These are phyloP conservation scores for Kernera saxatilis DNA, from an alignment of 345 rosid genomes.

Conservation along the genomic window DNA sequence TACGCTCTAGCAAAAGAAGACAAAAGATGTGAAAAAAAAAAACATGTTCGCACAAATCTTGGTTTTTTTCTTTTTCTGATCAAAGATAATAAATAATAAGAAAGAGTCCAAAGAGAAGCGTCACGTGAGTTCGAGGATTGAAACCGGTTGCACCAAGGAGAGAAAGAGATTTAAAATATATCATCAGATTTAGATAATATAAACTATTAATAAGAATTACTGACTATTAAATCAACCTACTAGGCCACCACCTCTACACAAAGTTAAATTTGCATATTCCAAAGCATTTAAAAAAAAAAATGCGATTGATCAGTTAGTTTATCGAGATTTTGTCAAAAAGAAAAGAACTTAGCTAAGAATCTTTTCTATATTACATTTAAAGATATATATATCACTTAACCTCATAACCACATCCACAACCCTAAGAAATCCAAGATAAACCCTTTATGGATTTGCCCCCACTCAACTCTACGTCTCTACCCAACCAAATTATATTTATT, in stretches of 20 bases:
- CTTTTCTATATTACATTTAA: background rate
- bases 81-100: background rate
- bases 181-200: slow-evolving; percentile 9
- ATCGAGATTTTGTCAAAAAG: slow-evolving; percentile 13
- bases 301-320: slow-evolving; percentile 12
- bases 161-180: background rate
- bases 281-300: background rate
- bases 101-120: background rate
- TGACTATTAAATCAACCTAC: slow-evolving; percentile 15
- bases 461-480: background rate
- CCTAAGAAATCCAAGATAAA: background rate
- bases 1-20: background rate
- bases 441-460: slow-evolving; percentile 16
- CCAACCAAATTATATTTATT: background rate
- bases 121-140: slow-evolving; percentile 27
- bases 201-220: background rate
- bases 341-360: background rate
- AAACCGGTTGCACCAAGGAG: slow-evolving; percentile 13
- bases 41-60: background rate
- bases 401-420: slow-evolving; percentile 12
- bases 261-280: slow-evolving; percentile 23
- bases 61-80: background rate
- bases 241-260: slow-evolving; percentile 19
- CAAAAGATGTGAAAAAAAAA: background rate
- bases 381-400: slow-evolving; percentile 7